Conservation (phyloP, 1,139 yeast genomes). For the Pichia sp. region DNA sequence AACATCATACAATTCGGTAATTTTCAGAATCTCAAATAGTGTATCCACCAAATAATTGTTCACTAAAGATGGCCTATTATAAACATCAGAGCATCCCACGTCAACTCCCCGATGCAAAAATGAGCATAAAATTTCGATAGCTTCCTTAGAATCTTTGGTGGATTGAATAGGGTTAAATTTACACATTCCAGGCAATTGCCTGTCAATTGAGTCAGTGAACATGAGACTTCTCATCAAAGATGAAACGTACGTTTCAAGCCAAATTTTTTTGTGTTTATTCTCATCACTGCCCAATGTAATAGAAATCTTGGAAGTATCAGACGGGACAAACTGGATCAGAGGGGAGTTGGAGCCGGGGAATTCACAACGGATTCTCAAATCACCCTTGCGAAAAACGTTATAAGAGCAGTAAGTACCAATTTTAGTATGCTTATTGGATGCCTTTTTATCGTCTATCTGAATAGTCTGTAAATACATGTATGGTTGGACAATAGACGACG, state of each 20-base stretch:
- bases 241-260: constrained; percentile 80
- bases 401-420: constrained; percentile 42
- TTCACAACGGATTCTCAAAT: constrained; percentile 32
- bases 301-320: constrained; percentile 15
- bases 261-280: constrained; percentile 19
- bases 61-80: constrained; percentile 60
- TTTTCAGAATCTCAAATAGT: constrained; percentile 50
- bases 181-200: constrained; percentile 48
- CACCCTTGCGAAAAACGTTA: constrained; percentile 41
- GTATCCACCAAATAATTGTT: constrained; percentile 76
- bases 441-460: constrained; percentile 19
- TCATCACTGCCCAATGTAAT: constrained; percentile 14
- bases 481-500: constrained; percentile 50
- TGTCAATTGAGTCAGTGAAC: constrained; percentile 56
- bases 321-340: constrained; percentile 23
- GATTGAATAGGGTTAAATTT: constrained; percentile 38
- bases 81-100: constrained; percentile 53
- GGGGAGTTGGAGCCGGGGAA: constrained; percentile 25
- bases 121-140: constrained; percentile 51
- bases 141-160: constrained; percentile 40
- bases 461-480: constrained; percentile 72
- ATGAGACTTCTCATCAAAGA: constrained; percentile 65
- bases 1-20: constrained; percentile 55
- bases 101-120: constrained; percentile 61
- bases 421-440: constrained; percentile 22